These are phyloP conservation scores for Trametes elegans DNA, from an alignment of 768 basidiomycete species.

Conservation along the genomic window DNA sequence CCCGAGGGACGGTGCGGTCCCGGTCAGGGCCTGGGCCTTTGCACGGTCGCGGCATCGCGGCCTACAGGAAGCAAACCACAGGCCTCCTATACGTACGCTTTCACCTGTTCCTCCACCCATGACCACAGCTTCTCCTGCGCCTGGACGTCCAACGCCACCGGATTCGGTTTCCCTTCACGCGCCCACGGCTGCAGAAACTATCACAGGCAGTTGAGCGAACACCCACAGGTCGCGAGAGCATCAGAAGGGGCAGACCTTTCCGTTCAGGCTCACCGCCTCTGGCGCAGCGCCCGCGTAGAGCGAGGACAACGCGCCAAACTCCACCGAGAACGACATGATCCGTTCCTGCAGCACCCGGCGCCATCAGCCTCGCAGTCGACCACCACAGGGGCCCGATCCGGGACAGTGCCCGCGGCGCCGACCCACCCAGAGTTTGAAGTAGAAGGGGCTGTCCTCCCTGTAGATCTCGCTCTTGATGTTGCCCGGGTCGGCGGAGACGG, in stretches of 20 bases:
- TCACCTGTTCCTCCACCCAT: constrained; percentile 33
- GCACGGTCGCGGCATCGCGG: too few relatives aligned
- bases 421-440: constrained; percentile 37
- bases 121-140: constrained; percentile 29
- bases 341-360: too few relatives aligned
- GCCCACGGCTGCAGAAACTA: constrained; percentile 33
- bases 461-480: constrained; percentile 25
- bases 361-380: too few relatives aligned
- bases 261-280: constrained; percentile 37
- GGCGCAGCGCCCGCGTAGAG: constrained; percentile 44
- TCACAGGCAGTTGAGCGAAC: not conserved
- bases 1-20: too few relatives aligned
- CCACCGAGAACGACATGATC: constrained; percentile 15
- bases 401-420: not conserved
- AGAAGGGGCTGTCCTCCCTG: constrained; percentile 23
- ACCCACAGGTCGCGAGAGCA: not conserved
- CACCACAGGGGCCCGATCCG: not conserved
- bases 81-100: not conserved
- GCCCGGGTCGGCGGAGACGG: constrained; percentile 47
- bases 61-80: too few relatives aligned
- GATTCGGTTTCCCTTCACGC: constrained; percentile 15
- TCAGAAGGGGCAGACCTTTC: constrained; percentile 35
- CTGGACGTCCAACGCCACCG: constrained; percentile 15
- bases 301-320: constrained; percentile 43
- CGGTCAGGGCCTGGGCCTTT: too few relatives aligned